Percentiles rank a stretch among this genome's conserved stretches.
Conservation (phyloP, 208 protist genomes). For the Sergeia podlipaevii region DNA sequence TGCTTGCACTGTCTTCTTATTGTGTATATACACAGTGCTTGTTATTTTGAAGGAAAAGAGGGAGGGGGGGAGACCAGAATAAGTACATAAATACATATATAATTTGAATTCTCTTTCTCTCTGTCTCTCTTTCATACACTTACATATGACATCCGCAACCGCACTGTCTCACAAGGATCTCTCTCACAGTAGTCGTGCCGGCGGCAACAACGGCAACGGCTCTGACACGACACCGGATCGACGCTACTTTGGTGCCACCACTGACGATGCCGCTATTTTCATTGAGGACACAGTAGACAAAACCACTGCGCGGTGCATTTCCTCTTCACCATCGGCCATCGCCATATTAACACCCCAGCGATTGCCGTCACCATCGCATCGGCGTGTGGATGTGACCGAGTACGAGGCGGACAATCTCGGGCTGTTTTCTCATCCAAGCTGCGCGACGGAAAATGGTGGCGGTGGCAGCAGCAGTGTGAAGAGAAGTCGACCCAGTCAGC, state of each 20-base stretch:
- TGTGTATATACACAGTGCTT: too few species aligned
- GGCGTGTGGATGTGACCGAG: slow-evolving; percentile 63
- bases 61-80: too few species aligned
- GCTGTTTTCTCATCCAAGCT: slow-evolving; percentile 1
- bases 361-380: slow-evolving; percentile 14
- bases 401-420: slow-evolving; percentile 59
- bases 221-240: slow-evolving; percentile 20
- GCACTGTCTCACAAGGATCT: not conserved
- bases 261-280: slow-evolving; percentile 81
- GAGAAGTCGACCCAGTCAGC: not conserved
- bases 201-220: slow-evolving; percentile 4
- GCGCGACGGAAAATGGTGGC: not conserved
- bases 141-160: not conserved
- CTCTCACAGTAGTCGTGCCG: slow-evolving; percentile 8
- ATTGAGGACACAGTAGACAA: slow-evolving; percentile 79
- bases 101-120: too few species aligned
- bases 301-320: slow-evolving; percentile 62
- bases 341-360: slow-evolving; percentile 79
- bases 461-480: slow-evolving; percentile 3
- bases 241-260: slow-evolving; percentile 57
- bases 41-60: too few species aligned
- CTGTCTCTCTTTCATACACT: slow-evolving; percentile 3
- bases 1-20: too few species aligned
- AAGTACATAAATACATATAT: too few species aligned
- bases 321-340: slow-evolving; percentile 56